A percentile compares a stretch with the other conserved stretches of the same genome.
These are phyloP conservation scores for Kodamaea fungicola DNA, from an alignment of 1,139 yeast species.

Conservation along the genomic window DNA sequence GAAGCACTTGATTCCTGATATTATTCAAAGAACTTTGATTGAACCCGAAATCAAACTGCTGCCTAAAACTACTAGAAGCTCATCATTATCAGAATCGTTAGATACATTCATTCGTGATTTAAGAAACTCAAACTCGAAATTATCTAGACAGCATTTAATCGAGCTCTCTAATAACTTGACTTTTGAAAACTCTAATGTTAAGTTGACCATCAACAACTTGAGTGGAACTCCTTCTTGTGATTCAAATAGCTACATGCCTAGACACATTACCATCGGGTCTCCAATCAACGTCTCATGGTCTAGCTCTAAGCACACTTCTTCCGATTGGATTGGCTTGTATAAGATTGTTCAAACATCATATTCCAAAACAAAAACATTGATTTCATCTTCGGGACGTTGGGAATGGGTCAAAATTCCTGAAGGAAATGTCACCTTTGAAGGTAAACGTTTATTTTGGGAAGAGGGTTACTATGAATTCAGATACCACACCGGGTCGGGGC, in stretches of 20 bases:
- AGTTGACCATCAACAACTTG: constrained; percentile 24
- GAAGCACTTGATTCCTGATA: constrained; percentile 45
- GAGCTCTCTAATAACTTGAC: constrained; percentile 41
- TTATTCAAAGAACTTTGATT: constrained; percentile 33
- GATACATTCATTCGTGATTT: constrained; percentile 42
- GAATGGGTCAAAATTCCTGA: constrained; percentile 38
- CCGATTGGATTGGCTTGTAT: constrained; percentile 82
- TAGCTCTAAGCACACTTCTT: constrained; percentile 45
- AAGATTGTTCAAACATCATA: constrained; percentile 59
- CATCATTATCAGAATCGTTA: constrained; percentile 36
- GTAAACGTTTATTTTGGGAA: constrained; percentile 57
- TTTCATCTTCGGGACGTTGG: constrained; percentile 75
- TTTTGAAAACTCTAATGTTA: constrained; percentile 38
- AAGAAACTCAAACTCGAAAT: constrained; percentile 27
- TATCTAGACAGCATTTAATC: constrained; percentile 36
- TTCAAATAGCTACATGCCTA: constrained; percentile 13
- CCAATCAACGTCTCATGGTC: constrained; percentile 58
- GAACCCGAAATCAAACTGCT: constrained; percentile 12
- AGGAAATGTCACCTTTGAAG: constrained; percentile 54
- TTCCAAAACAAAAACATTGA: constrained; percentile 56
- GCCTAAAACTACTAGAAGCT: constrained; percentile 17
- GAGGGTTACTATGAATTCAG: constrained; percentile 75
- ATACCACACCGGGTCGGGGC: constrained; percentile 68
- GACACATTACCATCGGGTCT: constrained; percentile 40
- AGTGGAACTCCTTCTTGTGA: constrained; percentile 10